Evolutionary conservation across 495 filamentous ascomycete genomes (phyloP).

Genomic region (Lasiosphaeria ovina): DNA sequence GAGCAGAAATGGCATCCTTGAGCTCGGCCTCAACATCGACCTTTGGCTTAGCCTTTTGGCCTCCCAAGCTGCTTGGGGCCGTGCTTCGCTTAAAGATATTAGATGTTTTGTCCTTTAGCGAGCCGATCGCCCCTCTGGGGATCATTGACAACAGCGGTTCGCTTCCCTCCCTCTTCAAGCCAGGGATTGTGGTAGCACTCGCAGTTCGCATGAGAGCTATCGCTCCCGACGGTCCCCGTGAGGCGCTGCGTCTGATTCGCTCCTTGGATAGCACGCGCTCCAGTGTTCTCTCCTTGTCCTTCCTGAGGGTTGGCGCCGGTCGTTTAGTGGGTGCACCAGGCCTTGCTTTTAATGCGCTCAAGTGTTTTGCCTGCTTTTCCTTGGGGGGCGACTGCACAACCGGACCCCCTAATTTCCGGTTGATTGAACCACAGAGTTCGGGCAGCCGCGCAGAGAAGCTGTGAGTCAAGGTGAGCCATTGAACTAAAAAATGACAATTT

Average conservation of each 20-base stretch:
- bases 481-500: background rate
- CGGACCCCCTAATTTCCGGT: slow-evolving; percentile 82
- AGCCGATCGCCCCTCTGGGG: slow-evolving; percentile 39
- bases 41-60: slow-evolving; percentile 69
- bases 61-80: slow-evolving; percentile 31
- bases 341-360: slow-evolving; percentile 33
- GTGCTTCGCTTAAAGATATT: slow-evolving; percentile 25
- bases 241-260: slow-evolving; percentile 50
- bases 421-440: slow-evolving; percentile 73
- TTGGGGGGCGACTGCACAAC: slow-evolving; percentile 61
- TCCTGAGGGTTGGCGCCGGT: slow-evolving; percentile 41
- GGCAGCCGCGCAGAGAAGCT: slow-evolving; percentile 80
- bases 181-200: slow-evolving; percentile 56
- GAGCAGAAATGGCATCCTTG: slow-evolving; percentile 73
- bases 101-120: slow-evolving; percentile 37
- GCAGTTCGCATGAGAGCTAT: slow-evolving; percentile 68
- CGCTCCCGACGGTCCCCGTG: slow-evolving; percentile 47
- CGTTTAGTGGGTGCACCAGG: slow-evolving; percentile 60
- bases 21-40: slow-evolving; percentile 77
- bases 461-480: slow-evolving; percentile 18
- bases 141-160: slow-evolving; percentile 56
- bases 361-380: slow-evolving; percentile 44
- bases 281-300: slow-evolving; percentile 59
- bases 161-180: slow-evolving; percentile 63
- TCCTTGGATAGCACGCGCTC: slow-evolving; percentile 74